Evolutionary conservation across 2,329 filamentous ascomycete species (phyloP).

Genomic region (Trichoderma gracile): DNA sequence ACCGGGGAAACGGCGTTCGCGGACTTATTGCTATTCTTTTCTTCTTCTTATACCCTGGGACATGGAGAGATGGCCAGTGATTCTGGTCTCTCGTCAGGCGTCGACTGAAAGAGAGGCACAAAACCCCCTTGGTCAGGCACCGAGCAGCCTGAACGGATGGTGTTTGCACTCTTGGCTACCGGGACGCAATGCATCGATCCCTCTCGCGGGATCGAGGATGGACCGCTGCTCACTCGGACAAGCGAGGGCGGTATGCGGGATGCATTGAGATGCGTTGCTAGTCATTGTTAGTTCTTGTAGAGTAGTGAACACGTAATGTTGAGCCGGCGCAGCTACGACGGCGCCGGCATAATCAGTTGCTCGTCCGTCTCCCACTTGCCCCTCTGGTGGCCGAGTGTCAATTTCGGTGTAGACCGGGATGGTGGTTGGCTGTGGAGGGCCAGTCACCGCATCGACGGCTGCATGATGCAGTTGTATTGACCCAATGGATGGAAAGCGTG

Average conservation of each 20-base stretch:
- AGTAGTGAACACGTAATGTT: slow-evolving; percentile 25
- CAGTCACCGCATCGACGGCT: slow-evolving; percentile 24
- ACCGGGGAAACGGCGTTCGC: slow-evolving; percentile 10
- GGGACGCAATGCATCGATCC: slow-evolving; percentile 18
- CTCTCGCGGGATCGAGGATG: neutral
- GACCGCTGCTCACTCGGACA: neutral
- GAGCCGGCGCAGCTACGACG: slow-evolving; percentile 7
- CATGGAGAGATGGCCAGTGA: neutral
- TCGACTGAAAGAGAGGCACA: slow-evolving; percentile 12
- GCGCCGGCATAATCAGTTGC: slow-evolving; percentile 9
- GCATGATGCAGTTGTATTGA: slow-evolving; percentile 11
- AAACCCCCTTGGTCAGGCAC: slow-evolving; percentile 1
- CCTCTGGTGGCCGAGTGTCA: slow-evolving; percentile 11
- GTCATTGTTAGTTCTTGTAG: neutral
- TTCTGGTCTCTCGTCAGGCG: slow-evolving; percentile 4
- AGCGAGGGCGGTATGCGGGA: slow-evolving; percentile 19
- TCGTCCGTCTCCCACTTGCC: neutral
- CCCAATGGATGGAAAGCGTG: slow-evolving; percentile 1
- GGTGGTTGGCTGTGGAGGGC: slow-evolving; percentile 27
- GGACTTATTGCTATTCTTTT: neutral
- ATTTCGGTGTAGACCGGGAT: slow-evolving; percentile 29
- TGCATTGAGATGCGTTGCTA: slow-evolving; percentile 8
- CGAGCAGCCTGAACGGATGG: slow-evolving; percentile 2
- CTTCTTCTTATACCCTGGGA: slow-evolving; percentile 10
- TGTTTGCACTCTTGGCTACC: slow-evolving; percentile 4